Percentiles rank a stretch among this genome's conserved stretches.
Conservation (phyloP, 306 rosid species). For the Corylus americana region DNA sequence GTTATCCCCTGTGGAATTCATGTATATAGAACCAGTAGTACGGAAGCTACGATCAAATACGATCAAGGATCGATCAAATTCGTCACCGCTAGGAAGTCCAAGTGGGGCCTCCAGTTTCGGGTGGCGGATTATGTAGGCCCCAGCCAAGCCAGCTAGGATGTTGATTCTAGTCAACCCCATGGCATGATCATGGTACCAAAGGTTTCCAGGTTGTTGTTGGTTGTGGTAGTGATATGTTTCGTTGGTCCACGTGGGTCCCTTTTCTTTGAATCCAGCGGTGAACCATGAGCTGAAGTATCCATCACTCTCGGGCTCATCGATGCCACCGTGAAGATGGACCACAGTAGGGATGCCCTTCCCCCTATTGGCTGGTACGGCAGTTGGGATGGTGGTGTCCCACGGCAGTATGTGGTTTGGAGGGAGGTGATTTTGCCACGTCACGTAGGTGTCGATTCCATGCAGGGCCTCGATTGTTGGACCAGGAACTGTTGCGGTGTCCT, state of each 20-base stretch:
- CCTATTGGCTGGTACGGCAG: constrained; percentile 25
- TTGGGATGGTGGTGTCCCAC: constrained; percentile 53
- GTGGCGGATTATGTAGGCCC: constrained; percentile 43
- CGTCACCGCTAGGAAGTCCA: constrained; percentile 30
- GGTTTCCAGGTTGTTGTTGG: constrained; percentile 51
- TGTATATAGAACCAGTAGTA: constrained; percentile 43
- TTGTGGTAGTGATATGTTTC: constrained; percentile 38
- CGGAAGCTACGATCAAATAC: constrained; percentile 48
- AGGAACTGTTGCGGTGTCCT: constrained; percentile 44
- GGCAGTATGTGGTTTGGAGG: constrained; percentile 49
- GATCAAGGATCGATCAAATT: constrained; percentile 43
- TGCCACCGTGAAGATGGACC: constrained; percentile 54
- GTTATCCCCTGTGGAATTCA: constrained; percentile 46
- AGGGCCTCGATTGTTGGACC: constrained; percentile 59
- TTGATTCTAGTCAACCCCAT: constrained; percentile 48
- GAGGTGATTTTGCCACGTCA: constrained; percentile 52
- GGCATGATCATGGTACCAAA: constrained; percentile 64
- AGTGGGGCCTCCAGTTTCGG: constrained; percentile 34
- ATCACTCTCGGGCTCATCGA: constrained; percentile 45
- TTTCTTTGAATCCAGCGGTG: constrained; percentile 32
- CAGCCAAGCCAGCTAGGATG: constrained; percentile 42
- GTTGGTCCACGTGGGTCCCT: constrained; percentile 39
- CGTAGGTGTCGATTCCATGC: constrained; percentile 36
- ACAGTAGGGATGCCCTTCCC: constrained; percentile 50
- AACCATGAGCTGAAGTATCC: constrained; percentile 50